Evolutionary conservation across 768 basidiomycete genomes (phyloP).

Genomic region (Tremella fuciformis): DNA sequence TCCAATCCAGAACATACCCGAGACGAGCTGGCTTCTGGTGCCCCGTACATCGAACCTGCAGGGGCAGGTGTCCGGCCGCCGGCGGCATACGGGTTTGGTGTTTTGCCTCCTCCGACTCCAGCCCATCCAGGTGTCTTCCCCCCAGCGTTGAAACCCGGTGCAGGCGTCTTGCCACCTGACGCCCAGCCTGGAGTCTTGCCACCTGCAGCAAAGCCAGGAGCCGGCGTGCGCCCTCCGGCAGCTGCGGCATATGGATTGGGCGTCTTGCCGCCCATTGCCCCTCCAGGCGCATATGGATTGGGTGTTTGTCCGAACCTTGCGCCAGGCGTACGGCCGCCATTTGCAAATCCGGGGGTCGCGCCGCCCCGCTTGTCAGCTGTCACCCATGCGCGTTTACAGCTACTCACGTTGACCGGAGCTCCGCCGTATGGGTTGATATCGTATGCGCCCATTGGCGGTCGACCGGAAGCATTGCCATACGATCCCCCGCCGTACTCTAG

Average conservation of each 20-base stretch:
- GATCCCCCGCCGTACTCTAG: constrained; percentile 30
- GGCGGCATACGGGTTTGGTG: constrained; percentile 26
- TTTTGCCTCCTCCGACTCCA: constrained; percentile 20
- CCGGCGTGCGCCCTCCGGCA: constrained; percentile 40
- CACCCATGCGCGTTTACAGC: background rate
- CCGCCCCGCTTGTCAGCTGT: constrained; percentile 36
- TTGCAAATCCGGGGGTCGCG: constrained; percentile 25
- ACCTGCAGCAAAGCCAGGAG: constrained; percentile 35
- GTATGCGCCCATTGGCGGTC: constrained; percentile 28
- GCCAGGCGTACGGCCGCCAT: constrained; percentile 53
- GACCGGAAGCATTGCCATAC: constrained; percentile 9
- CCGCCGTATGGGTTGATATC: constrained; percentile 39
- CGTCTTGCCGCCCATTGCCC: constrained; percentile 51
- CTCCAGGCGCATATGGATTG: constrained; percentile 61
- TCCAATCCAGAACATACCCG: too few relatives aligned
- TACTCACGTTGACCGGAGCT: constrained; percentile 22
- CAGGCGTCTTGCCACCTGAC: constrained; percentile 58
- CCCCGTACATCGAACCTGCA: constrained; percentile 22
- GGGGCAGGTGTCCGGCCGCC: constrained; percentile 36
- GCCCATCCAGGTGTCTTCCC: constrained; percentile 31
- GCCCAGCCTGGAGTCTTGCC: constrained; percentile 33
- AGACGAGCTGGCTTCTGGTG: constrained; percentile 18
- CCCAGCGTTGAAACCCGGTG: constrained; percentile 45
- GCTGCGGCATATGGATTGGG: constrained; percentile 59
- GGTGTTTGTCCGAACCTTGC: constrained; percentile 64